Base-by-base conservation (phyloP, 768 basidiomycete species). In the Crucibulum laeve region DNA sequence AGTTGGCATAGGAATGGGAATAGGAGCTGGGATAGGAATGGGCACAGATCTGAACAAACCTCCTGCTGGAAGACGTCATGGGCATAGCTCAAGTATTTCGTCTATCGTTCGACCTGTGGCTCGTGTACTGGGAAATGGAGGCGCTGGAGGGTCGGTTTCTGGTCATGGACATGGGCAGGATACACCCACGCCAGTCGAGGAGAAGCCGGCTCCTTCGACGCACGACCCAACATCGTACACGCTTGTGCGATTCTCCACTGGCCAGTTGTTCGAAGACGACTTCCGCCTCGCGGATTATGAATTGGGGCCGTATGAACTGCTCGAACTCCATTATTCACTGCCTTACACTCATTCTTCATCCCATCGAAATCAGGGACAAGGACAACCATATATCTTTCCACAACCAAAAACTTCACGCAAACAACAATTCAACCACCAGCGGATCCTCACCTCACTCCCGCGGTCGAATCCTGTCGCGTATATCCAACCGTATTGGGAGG, bases 241-340 rank as follows among this genome's bases (percentile, higher is more conserved):
- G 0, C 66, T 88, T 10, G 54, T 87, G 14, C 74, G 80, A 1
- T 87, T 82, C 53, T 77, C 84, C 2, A 85, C 85, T 0, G 83
- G 84, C 3, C 74, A 84, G 50, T 61, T 84, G 11, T 73, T 89
- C 23, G 82, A 89, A 53, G 85, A 87, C 53, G 79, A 83, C 17
- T 75, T 73, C 35, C 48, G 66, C 7, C 54, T 74, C 1, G 62
- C 73, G 0, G 83, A 79, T 73, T 87, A 86, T 53, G 65, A 73
- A 30, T 53, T 88, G 17, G 62, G 68, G 5, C 74, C 82, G 0
- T 68, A 79, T 49, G 87, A 89, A 51, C 70, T 90, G 2, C 69
- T 90, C 17, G 87, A 90, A 53, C 58, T 90, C 14, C 85, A 90
- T 39, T 53, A 50, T n/a, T 51, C 47, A 11, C 42, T 48, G 23